Percentiles rank a stretch among this genome's conserved stretches.
Evolutionary conservation across 2,329 filamentous ascomycete genomes (phyloP).

Genomic region (Apiospora hydei): DNA sequence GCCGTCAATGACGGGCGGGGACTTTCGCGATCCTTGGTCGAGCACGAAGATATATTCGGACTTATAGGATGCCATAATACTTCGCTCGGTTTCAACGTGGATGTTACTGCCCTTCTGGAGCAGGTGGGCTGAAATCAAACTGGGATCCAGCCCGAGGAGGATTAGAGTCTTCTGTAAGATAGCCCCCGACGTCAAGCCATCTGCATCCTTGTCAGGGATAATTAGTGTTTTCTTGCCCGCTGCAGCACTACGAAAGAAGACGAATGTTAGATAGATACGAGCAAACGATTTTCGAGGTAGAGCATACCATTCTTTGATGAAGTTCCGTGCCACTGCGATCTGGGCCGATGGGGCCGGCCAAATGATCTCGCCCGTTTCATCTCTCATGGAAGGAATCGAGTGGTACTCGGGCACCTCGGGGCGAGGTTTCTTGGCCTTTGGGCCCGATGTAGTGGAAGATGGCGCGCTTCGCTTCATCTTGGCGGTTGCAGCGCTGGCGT

Average conservation of each 20-base stretch:
- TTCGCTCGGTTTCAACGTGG: constrained; percentile 60
- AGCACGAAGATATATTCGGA: constrained; percentile 69
- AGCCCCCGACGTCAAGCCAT: constrained; percentile 69
- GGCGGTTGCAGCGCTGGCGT: not conserved
- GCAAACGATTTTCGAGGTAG: constrained; percentile 2
- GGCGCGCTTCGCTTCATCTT: constrained; percentile 20
- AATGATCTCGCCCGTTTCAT: constrained; percentile 55
- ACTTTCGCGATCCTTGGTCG: constrained; percentile 68
- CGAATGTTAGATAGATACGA: constrained; percentile 24
- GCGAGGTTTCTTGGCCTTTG: constrained; percentile 37
- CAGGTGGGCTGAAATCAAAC: constrained; percentile 64
- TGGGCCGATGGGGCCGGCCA: constrained; percentile 68
- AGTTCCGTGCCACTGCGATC: constrained; percentile 60
- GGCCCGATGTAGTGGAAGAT: not conserved
- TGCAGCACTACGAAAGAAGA: constrained; percentile 50
- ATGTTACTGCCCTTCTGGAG: constrained; percentile 66
- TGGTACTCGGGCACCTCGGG: constrained; percentile 52
- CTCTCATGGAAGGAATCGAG: constrained; percentile 47
- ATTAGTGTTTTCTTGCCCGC: constrained; percentile 62
- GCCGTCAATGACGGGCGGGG: constrained; percentile 58
- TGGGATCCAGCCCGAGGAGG: constrained; percentile 61
- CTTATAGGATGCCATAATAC: constrained; percentile 55
- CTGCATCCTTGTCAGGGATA: constrained; percentile 73
- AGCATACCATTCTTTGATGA: constrained; percentile 67
- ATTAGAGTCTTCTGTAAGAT: constrained; percentile 68